Base-by-base conservation (phyloP, 1,284 basidiomycete genomes). In the Ceratobasidium sp. region DNA sequence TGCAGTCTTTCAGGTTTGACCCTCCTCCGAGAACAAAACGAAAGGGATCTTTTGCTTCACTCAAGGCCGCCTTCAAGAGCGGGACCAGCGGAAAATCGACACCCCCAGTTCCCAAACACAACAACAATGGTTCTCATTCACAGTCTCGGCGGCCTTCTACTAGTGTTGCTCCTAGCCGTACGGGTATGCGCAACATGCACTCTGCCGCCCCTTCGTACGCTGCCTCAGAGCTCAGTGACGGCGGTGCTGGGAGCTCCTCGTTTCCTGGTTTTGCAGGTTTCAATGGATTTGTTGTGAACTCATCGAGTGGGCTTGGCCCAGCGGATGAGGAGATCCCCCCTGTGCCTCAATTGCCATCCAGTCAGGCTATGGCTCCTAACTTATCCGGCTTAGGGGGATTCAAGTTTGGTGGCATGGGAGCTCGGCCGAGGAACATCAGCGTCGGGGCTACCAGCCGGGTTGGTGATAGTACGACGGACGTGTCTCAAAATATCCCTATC, bases 11-110 rank as follows among this genome's bases (percentile, higher is more conserved):
- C 39, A 80, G 80, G 14, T 73, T 65, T 64, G 57, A 77, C 61
- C 75, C 75, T 34, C 79, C 79, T 84, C 16, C 84, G 84, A 32
- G 83, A 84, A 76, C 84, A 84, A 83, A 78, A 78, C 94, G 94
- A 83, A 94, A 94, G 76, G 82, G 92, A 0, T 93, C 92, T 0
- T 92, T 95, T 76, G 92, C 93, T 0, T 94, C 92, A 8, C 87
- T 96, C 71, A 89, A 92, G 64, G 94, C 94, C 79, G 92, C 93
- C 3, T 95, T 96, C 86, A 95, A 93, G 80, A 83, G 78, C n/a
- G 86, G 73, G 81, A 84, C 36, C 89, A 88, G 80, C 84, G 79
- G 73, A 84, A 79, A 58, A 78, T 81, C 12, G 64, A 75, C 72
- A 87, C 88, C 91, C n/a, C 82, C 80, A 6, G 85, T 87, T 65